These are phyloP conservation scores for Echinochloa phyllopogon DNA, from an alignment of 176 grass and related monocot genomes.

Conservation along the genomic window DNA sequence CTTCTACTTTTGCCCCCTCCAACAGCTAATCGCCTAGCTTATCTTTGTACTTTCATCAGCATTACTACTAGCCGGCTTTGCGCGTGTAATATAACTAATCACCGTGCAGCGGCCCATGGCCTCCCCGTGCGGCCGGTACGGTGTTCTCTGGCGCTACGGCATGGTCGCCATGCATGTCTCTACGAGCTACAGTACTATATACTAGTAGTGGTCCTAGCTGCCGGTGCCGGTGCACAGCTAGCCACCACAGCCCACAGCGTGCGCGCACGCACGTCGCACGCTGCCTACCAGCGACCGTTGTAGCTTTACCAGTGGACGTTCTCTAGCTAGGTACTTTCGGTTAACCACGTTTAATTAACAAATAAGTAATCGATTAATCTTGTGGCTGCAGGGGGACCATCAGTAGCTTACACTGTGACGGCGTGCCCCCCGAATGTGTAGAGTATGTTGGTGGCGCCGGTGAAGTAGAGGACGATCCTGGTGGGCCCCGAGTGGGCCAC, in stretches of 20 bases:
- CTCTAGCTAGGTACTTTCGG: neutral
- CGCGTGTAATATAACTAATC: too few relatives aligned
- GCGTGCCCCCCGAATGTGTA: slow-evolving; percentile 98
- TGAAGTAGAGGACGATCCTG: slow-evolving; percentile 90
- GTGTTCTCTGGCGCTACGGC: neutral
- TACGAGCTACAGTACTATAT: too few relatives aligned
- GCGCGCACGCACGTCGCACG: neutral
- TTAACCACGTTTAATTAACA: neutral
- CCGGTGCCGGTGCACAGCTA: too few relatives aligned
- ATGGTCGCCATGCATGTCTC: slow-evolving; percentile 2
- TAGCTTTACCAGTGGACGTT: too few relatives aligned
- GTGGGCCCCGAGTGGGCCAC: slow-evolving; percentile 79
- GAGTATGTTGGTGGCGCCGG: slow-evolving; percentile 94
- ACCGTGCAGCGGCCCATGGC: neutral
- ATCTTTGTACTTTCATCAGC: neutral
- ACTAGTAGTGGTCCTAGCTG: neutral
- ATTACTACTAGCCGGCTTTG: too few relatives aligned
- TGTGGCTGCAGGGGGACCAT: neutral
- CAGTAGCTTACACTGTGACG: slow-evolving; percentile 81
- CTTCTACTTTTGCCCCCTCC: neutral
- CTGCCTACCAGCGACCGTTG: slow-evolving; percentile 14
- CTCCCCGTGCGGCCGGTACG: slow-evolving; percentile 4
- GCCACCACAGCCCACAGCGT: neutral
- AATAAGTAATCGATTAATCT: neutral
- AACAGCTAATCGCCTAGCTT: neutral